Evolutionary conservation across 1,139 yeast species (phyloP).

Genomic region (Taphrina confusa): DNA sequence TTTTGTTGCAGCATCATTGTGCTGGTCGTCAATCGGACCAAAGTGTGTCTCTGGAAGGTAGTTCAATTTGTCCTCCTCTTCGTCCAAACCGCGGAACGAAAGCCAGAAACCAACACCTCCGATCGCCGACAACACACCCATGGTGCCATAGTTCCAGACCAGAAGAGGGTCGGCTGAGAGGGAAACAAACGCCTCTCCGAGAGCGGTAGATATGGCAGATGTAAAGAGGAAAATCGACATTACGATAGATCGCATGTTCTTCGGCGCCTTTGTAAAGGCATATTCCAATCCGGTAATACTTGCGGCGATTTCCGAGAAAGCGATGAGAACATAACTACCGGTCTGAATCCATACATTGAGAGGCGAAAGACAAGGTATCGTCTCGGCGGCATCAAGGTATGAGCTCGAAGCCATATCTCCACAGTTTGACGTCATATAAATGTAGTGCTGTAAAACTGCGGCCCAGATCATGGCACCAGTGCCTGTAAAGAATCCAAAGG

Average conservation of each 20-base stretch:
- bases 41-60: slow-evolving; percentile 28
- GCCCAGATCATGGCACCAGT: slow-evolving; percentile 75
- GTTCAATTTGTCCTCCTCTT: slow-evolving; percentile 62
- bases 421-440: slow-evolving; percentile 77
- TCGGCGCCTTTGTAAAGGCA: slow-evolving; percentile 71
- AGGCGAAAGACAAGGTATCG: slow-evolving; percentile 40
- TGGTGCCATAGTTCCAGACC: slow-evolving; percentile 66
- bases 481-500: slow-evolving; percentile 72
- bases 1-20: slow-evolving; percentile 9
- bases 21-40: slow-evolving; percentile 15
- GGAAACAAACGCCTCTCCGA: slow-evolving; percentile 71
- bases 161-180: slow-evolving; percentile 67
- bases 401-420: slow-evolving; percentile 57
- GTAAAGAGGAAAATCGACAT: slow-evolving; percentile 64
- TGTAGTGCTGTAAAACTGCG: slow-evolving; percentile 70
- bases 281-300: slow-evolving; percentile 64
- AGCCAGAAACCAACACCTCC: slow-evolving; percentile 68
- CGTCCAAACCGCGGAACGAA: slow-evolving; percentile 59
- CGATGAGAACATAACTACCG: slow-evolving; percentile 65
- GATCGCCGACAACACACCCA: slow-evolving; percentile 60
- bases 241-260: slow-evolving; percentile 64
- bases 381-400: slow-evolving; percentile 52
- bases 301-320: slow-evolving; percentile 64
- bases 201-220: slow-evolving; percentile 67
- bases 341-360: slow-evolving; percentile 64